Conservation (phyloP, 2,329 filamentous ascomycete species). For the Colletotrichum tofieldiae region DNA sequence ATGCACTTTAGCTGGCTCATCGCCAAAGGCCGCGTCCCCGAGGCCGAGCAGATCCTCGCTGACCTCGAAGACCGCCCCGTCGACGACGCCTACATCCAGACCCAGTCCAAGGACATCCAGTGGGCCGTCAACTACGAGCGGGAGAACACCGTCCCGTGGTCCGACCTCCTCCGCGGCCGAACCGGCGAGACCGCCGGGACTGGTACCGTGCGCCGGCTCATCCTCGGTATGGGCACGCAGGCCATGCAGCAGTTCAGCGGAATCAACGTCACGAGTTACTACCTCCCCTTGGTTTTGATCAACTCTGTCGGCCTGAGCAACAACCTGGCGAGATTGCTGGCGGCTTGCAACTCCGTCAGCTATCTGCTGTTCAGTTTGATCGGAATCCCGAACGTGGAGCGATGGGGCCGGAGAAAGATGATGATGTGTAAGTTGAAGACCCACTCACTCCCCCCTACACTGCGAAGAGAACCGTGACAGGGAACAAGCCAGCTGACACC, state of each 20-base stretch:
- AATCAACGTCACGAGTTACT: constrained; percentile 51
- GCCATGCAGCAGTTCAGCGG: constrained; percentile 49
- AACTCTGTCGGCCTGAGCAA: constrained; percentile 66
- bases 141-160: constrained; percentile 64
- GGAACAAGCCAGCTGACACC: neutral
- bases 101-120: constrained; percentile 51
- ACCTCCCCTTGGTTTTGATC: constrained; percentile 66
- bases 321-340: constrained; percentile 65
- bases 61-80: constrained; percentile 46
- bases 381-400: constrained; percentile 50
- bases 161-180: constrained; percentile 63
- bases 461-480: neutral
- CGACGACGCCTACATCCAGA: constrained; percentile 47
- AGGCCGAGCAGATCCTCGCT: constrained; percentile 51
- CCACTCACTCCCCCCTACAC: too few species aligned
- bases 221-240: constrained; percentile 65
- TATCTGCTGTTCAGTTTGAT: constrained; percentile 51
- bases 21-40: constrained; percentile 46
- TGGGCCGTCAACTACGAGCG: constrained; percentile 51
- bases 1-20: constrained; percentile 46
- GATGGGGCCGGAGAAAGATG: constrained; percentile 68
- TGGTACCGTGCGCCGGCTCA: constrained; percentile 63
- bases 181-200: constrained; percentile 61
- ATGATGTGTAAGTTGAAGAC: constrained; percentile 62
- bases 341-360: constrained; percentile 60